A percentile compares a stretch with the other conserved stretches of the same genome.
Conservation (phyloP, 2,329 filamentous ascomycete species). For the Trichoderma cornu-damae region DNA sequence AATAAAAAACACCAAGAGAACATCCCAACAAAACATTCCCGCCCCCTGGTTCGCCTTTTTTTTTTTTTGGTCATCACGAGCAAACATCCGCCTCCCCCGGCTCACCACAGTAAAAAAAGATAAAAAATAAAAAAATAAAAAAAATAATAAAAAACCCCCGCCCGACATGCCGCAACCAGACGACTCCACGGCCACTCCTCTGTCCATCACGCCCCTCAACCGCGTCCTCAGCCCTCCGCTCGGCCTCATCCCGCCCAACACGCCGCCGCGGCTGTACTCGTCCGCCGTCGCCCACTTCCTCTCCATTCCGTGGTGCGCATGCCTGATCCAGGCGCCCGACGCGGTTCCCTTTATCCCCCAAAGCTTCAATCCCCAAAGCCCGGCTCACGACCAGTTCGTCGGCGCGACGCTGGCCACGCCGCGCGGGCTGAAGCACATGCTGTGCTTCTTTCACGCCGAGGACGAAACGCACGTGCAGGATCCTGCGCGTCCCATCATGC, state of each 20-base stretch:
- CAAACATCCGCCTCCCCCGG: no score
- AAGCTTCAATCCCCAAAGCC: conserved; percentile 29
- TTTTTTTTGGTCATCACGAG: no score
- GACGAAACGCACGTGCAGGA: conserved; percentile 26
- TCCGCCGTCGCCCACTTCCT: conserved; percentile 31
- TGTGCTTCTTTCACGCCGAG: conserved; percentile 32
- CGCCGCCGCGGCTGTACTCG: conserved; percentile 26
- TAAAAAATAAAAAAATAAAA: no score
- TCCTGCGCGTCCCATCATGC: conserved; percentile 26
- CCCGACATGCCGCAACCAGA: neutral
- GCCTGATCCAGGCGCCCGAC: conserved; percentile 26
- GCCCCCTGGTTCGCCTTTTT: no score
- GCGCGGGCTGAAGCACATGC: conserved; percentile 31
- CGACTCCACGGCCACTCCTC: neutral
- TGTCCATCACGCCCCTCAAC: conserved; percentile 22
- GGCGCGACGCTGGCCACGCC: conserved; percentile 29
- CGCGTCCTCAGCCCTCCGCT: conserved; percentile 32
- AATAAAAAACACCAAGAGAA: neutral
- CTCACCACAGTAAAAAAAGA: neutral
- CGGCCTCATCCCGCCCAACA: conserved; percentile 27
- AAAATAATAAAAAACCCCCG: no score
- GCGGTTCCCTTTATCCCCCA: conserved; percentile 33
- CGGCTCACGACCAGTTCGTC: conserved; percentile 33
- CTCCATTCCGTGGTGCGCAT: conserved; percentile 35
- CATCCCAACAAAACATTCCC: neutral